Evolutionary conservation across 495 filamentous ascomycete species (phyloP).

Genomic region (Penicillium nucicola): DNA sequence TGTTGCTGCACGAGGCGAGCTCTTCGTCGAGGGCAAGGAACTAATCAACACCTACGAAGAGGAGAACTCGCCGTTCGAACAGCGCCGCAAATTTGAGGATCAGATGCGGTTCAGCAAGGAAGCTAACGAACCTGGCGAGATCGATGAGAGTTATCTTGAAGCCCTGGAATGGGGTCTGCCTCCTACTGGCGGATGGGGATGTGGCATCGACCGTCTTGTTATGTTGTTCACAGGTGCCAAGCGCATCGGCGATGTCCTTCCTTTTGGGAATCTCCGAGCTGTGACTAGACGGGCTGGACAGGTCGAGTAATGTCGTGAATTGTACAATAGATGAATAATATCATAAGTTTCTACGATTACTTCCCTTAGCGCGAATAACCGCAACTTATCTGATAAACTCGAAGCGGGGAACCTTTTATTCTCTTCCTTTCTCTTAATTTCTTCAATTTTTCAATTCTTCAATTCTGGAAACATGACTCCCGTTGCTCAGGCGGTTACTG

Average conservation of each 20-base stretch:
- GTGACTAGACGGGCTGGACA: conserved; percentile 28
- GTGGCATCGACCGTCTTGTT: conserved; percentile 81
- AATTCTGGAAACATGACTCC: conserved; percentile 10
- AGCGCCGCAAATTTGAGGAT: conserved; percentile 76
- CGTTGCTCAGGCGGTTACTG: conserved; percentile 48
- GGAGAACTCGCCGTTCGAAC: conserved; percentile 88
- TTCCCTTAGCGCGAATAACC: conserved; percentile 8
- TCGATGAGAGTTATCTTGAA: conserved; percentile 83
- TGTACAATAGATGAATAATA: conserved; percentile 8
- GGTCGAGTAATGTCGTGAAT: conserved; percentile 49
- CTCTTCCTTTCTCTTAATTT: no score
- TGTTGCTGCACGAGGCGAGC: conserved; percentile 78
- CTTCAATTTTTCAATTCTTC: no score
- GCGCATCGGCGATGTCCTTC: conserved; percentile 77
- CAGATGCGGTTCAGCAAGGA: conserved; percentile 48
- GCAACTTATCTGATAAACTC: not conserved
- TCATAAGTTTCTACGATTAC: no score
- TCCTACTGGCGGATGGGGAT: conserved; percentile 94
- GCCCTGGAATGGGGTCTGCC: conserved; percentile 86
- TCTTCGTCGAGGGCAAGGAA: conserved; percentile 79
- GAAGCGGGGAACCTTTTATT: conserved; percentile 20
- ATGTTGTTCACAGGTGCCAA: conserved; percentile 80
- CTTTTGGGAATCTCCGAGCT: conserved; percentile 76
- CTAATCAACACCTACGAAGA: conserved; percentile 96
- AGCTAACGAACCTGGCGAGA: conserved; percentile 34